Conservation (phyloP, 2,329 filamentous ascomycete species). For the Cladobotryum mycophilum region DNA sequence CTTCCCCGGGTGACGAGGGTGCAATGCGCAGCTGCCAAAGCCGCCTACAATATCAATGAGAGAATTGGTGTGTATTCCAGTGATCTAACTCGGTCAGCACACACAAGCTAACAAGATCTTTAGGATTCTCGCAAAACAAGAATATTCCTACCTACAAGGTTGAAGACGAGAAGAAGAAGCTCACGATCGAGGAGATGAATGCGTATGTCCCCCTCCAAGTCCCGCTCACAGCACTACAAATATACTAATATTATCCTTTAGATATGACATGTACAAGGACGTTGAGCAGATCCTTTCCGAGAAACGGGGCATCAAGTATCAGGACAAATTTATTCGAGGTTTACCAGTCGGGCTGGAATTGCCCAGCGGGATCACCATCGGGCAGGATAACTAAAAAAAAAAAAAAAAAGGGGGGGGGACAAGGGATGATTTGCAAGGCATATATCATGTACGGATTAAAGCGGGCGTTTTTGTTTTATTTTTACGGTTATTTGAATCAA, state of each 20-base stretch:
- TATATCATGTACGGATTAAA: no score
- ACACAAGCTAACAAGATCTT: not conserved
- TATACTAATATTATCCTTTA: slow-evolving; percentile 15
- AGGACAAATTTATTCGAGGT: slow-evolving; percentile 34
- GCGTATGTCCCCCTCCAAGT: slow-evolving; percentile 33
- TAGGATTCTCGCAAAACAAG: slow-evolving; percentile 58
- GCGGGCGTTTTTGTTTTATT: no score
- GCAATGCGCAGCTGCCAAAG: slow-evolving; percentile 51
- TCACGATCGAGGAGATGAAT: slow-evolving; percentile 67
- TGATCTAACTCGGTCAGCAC: not conserved
- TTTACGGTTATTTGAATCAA: no score
- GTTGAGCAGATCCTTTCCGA: slow-evolving; percentile 42
- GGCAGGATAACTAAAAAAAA: slow-evolving; percentile 10
- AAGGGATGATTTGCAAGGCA: no score
- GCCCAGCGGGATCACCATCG: slow-evolving; percentile 40
- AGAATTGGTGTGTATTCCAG: slow-evolving; percentile 42
- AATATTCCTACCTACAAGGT: slow-evolving; percentile 53
- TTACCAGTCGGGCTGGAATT: slow-evolving; percentile 42
- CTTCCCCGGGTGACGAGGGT: slow-evolving; percentile 50
- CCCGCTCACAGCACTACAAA: not conserved
- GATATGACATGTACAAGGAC: slow-evolving; percentile 54
- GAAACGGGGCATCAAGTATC: slow-evolving; percentile 27
- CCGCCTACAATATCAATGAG: slow-evolving; percentile 56
- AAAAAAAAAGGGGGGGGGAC: no score
- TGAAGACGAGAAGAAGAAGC: slow-evolving; percentile 51